phyloP scores from a whole-genome alignment of 805 yeast genomes.

The Priceomyces fermenticarens region DNA sequence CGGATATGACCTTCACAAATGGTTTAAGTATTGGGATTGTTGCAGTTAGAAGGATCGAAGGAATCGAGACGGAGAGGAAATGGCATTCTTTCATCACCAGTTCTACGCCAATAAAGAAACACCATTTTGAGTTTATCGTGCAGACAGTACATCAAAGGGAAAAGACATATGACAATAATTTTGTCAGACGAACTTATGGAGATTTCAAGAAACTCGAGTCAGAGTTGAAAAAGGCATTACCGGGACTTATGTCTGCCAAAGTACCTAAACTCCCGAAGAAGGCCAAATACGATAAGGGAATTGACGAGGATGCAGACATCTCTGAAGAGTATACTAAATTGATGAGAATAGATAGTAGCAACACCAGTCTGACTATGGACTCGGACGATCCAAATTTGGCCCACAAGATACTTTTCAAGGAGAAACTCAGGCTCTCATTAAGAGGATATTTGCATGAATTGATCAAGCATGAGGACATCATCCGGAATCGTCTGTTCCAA shows the following conservation, averaged over 20 bases:
- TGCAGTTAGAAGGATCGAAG: conserved; percentile 49
- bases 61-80: neutral
- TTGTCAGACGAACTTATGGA: conserved; percentile 59
- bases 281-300: conserved; percentile 37
- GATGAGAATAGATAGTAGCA: neutral
- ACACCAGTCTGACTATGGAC: neutral
- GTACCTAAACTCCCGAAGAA: conserved; percentile 59
- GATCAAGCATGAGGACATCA: conserved; percentile 51
- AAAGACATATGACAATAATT: conserved; percentile 26
- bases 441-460: conserved; percentile 67
- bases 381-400: neutral
- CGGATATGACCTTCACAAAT: conserved; percentile 41
- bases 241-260: conserved; percentile 56
- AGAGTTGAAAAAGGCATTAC: conserved; percentile 52
- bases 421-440: conserved; percentile 71
- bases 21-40: conserved; percentile 64
- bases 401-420: conserved; percentile 48
- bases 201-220: conserved; percentile 63
- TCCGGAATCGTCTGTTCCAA: conserved; percentile 48
- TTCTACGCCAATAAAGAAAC: conserved; percentile 6
- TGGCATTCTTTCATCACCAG: conserved; percentile 1
- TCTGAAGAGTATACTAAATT: conserved; percentile 9
- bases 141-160: conserved; percentile 33
- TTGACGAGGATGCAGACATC: conserved; percentile 6
- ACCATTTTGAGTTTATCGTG: conserved; percentile 48